Evolutionary conservation across 2,329 filamentous ascomycete species (phyloP), one percentile per base, ranked within the genome.

Genomic region (Aspergillus ochraceus): DNA sequence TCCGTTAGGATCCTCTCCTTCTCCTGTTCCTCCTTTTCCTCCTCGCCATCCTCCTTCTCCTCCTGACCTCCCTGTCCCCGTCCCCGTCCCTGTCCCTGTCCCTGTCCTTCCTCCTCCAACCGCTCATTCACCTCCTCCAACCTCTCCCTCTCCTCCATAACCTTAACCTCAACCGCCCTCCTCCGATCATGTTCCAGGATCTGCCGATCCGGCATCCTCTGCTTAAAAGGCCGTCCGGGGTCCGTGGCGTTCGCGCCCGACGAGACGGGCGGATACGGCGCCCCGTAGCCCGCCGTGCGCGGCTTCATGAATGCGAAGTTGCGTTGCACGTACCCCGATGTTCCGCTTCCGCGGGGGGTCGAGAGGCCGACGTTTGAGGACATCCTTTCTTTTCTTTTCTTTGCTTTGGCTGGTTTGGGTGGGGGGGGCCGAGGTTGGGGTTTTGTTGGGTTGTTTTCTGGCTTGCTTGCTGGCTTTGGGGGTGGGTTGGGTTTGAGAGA

Each of bases 281-380:
- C 88, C 60, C 82, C 84, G 69, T 87, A 85, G 52, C 76, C 77
- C 26, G 71, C 63, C 79, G 96, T 92, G 78, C 94, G 92, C 30
- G 91, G 92, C 73, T 85, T 88, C 68, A 97, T 87, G 73, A 94
- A 88, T 19, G 95, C 95, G 39, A 92, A 87, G 80, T 98, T 99
- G 77, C 92, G 91, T 79, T 98, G 94, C 58, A 99, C 94, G 76
- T 98, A 98, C 74, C 95, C 95, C 1, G 94, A 98, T 59, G 95
- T 99, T 52, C 95, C 95, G 74, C 91, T 96, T 67, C 95, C 95
- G 71, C 95, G 89, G 3, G 95, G 95, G 4, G 95, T 99, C 59
- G 90, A 88, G 70, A 99, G 91, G 59, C 95, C 96, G 72, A 99
- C 95, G 80, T 99, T 99, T 66, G 95, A 92, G 61, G 93, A 95